Percentiles rank a stretch among this genome's conserved stretches.
Evolutionary conservation across 169 alveolate species (phyloP).

Genomic region (Theileria orientalis): DNA sequence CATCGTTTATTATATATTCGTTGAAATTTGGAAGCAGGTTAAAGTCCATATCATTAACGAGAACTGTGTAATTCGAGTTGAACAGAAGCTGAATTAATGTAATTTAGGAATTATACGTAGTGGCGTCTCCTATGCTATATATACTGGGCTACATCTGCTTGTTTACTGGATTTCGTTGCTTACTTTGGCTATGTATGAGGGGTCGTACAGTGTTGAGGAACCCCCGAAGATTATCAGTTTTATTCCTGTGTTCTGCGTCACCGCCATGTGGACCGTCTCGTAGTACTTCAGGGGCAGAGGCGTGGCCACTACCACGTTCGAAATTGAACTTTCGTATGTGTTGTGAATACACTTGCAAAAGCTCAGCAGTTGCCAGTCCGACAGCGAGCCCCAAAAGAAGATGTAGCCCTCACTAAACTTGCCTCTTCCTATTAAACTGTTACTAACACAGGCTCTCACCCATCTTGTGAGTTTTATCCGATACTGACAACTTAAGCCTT

Average conservation of each 20-base stretch:
- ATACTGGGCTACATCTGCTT: constrained; percentile 62
- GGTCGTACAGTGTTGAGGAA: constrained; percentile 32
- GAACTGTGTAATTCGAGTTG: constrained; percentile 51
- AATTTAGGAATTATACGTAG: constrained; percentile 31
- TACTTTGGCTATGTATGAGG: constrained; percentile 53
- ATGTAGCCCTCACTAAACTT: constrained; percentile 65
- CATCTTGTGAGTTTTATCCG: constrained; percentile 61
- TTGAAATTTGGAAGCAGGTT: constrained; percentile 6
- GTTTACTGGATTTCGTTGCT: constrained; percentile 44
- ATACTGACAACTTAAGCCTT: constrained; percentile 68
- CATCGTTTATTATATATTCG: constrained; percentile 36
- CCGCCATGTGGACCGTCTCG: constrained; percentile 68
- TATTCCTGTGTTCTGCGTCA: constrained; percentile 70
- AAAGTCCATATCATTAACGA: constrained; percentile 62
- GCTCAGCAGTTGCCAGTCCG: constrained; percentile 68
- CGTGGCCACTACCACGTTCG: constrained; percentile 69
- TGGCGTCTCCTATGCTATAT: constrained; percentile 59
- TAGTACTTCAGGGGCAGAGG: constrained; percentile 72
- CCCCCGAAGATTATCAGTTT: constrained; percentile 76
- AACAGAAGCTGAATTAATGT: constrained; percentile 32
- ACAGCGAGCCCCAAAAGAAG: constrained; percentile 72
- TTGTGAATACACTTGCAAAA: constrained; percentile 66
- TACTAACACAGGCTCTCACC: constrained; percentile 7
- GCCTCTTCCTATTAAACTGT: constrained; percentile 4
- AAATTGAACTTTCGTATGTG: constrained; percentile 68